Conservation (phyloP, 163 green algal species). For the Chlamydomonas reinhardtii region DNA sequence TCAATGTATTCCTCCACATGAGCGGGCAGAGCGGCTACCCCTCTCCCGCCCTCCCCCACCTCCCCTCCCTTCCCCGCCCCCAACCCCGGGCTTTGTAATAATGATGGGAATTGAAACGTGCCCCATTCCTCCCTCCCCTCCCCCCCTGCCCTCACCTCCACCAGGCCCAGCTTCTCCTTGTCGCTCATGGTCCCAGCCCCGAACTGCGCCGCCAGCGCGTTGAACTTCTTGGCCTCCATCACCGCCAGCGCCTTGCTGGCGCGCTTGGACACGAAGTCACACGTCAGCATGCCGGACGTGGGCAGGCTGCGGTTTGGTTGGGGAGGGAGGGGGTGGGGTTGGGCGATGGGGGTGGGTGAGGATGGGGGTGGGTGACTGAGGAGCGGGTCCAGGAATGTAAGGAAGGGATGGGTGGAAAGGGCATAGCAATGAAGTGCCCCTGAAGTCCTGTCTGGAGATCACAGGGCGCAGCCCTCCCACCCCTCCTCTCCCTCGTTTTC, state of each 20-base stretch:
- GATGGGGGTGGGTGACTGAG: background rate
- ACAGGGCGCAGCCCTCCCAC: too few species aligned
- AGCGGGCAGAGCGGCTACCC: too few species aligned
- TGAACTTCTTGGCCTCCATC: constrained; percentile 61
- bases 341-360: background rate
- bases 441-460: too few species aligned
- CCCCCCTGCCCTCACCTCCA: constrained; percentile 34
- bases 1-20: too few species aligned
- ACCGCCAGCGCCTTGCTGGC: constrained; percentile 42
- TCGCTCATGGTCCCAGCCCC: constrained; percentile 60
- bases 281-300: constrained; percentile 42
- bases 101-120: too few species aligned
- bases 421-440: too few species aligned
- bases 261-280: constrained; percentile 50
- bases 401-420: background rate
- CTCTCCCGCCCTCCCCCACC: too few species aligned
- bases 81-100: too few species aligned
- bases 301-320: constrained; percentile 52
- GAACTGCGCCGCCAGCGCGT: constrained; percentile 66
- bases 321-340: background rate
- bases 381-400: background rate
- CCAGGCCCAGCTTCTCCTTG: constrained; percentile 70
- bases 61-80: too few species aligned
- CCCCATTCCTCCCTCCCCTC: too few species aligned
- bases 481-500: too few species aligned